A percentile compares a stretch with the other conserved stretches of the same genome.
These are phyloP conservation scores for Ustilago loliicola DNA, from an alignment of 1,284 basidiomycete genomes.

Conservation along the genomic window DNA sequence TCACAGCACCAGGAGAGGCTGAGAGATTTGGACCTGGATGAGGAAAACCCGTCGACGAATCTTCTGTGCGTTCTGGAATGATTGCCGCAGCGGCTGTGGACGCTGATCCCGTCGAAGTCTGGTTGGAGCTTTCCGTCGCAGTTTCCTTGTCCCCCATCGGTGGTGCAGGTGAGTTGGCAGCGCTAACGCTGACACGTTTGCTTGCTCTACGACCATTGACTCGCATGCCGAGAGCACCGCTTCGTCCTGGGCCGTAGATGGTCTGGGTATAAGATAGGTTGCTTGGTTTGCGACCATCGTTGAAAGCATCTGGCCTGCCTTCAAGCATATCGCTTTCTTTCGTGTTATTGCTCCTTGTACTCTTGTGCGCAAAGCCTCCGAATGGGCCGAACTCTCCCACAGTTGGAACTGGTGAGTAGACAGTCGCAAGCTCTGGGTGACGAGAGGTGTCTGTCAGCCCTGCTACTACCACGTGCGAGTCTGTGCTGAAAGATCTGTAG, in stretches of 20 bases:
- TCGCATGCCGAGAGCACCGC: conserved; percentile 59
- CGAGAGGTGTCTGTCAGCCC: conserved; percentile 42
- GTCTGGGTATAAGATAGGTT: conserved; percentile 59
- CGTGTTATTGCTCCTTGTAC: background rate
- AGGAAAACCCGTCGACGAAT: background rate
- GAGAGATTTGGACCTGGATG: conserved; percentile 3
- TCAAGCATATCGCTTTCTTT: background rate
- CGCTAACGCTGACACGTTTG: conserved; percentile 44
- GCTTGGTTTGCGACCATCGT: conserved; percentile 3
- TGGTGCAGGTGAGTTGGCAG: conserved; percentile 18
- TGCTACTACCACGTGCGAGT: conserved; percentile 54
- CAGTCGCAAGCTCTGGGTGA: conserved; percentile 53
- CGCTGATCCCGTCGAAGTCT: background rate
- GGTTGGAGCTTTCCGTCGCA: background rate
- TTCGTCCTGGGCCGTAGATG: conserved; percentile 60
- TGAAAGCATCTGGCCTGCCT: background rate
- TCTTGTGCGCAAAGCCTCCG: conserved; percentile 15
- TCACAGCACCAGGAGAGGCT: background rate
- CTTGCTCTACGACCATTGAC: conserved; percentile 53
- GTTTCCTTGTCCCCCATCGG: background rate
- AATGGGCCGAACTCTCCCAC: conserved; percentile 28
- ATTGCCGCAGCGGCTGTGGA: background rate
- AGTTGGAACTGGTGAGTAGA: conserved; percentile 54
- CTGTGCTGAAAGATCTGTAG: conserved; percentile 27
- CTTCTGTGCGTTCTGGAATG: background rate